Evolutionary conservation across 768 basidiomycete species (phyloP).

Genomic region (Podaxis mareebaensis): DNA sequence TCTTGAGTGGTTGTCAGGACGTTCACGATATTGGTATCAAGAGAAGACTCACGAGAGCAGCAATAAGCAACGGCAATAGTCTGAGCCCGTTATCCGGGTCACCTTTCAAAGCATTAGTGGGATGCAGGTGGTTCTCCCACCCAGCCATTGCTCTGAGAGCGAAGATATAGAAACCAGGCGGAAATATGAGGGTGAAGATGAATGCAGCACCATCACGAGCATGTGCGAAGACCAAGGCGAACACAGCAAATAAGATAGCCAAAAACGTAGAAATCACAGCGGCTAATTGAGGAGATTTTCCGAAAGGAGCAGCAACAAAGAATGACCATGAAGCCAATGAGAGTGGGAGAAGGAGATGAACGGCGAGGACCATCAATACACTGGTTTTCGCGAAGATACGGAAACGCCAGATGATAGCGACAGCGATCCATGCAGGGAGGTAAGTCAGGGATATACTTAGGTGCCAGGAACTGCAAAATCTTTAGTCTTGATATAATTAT

Average conservation of each 20-base stretch:
- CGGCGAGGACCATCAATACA: constrained; percentile 55
- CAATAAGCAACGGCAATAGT: constrained; percentile 61
- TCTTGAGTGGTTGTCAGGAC: constrained; percentile 34
- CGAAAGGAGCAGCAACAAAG: constrained; percentile 68
- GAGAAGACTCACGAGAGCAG: constrained; percentile 54
- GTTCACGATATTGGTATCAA: not conserved
- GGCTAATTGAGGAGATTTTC: constrained; percentile 71
- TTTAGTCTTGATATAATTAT: constrained; percentile 1
- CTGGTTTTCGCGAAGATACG: constrained; percentile 66
- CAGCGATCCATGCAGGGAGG: constrained; percentile 75
- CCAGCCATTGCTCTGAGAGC: constrained; percentile 66
- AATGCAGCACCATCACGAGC: constrained; percentile 48
- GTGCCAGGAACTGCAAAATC: constrained; percentile 64
- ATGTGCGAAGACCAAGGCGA: constrained; percentile 55
- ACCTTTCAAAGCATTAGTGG: constrained; percentile 52
- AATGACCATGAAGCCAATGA: constrained; percentile 72
- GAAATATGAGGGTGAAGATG: constrained; percentile 70
- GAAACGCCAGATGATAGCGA: constrained; percentile 63
- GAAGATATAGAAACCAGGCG: constrained; percentile 76
- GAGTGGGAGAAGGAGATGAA: constrained; percentile 70
- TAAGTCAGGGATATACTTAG: constrained; percentile 64
- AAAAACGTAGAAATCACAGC: constrained; percentile 68
- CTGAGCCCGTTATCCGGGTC: constrained; percentile 62
- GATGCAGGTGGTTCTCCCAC: constrained; percentile 59
- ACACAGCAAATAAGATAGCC: constrained; percentile 63